Conservation (phyloP, 2,329 filamentous ascomycete genomes). For the Chalaropsis ovoidea region DNA sequence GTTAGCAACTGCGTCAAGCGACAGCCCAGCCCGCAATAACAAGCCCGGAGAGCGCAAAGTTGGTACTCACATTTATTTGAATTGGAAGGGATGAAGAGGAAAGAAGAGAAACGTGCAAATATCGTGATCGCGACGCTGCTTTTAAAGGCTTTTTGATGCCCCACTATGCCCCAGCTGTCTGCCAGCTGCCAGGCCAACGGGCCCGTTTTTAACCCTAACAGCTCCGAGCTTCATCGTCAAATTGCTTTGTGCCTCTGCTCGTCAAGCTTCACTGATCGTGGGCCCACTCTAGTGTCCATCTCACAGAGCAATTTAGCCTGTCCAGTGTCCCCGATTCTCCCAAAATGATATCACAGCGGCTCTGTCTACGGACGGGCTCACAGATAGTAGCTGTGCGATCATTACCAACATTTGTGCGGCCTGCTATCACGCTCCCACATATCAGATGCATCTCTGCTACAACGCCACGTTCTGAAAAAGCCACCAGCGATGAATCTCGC, state of each 20-base stretch:
- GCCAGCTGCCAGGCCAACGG: constrained; percentile 4
- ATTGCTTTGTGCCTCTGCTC: not conserved
- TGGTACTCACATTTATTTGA: constrained; percentile 85
- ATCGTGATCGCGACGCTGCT: constrained; percentile 9
- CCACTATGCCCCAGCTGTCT: constrained; percentile 9
- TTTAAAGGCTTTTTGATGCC: constrained; percentile 17
- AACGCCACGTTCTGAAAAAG: not conserved
- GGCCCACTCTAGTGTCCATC: not conserved
- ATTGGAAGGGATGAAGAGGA: constrained; percentile 87
- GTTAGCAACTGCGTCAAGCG: constrained; percentile 30
- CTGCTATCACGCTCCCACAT: not conserved
- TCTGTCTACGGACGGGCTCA: not conserved
- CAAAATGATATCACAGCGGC: constrained; percentile 10
- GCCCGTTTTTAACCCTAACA: constrained; percentile 15
- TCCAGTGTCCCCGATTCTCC: not conserved
- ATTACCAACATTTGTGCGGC: not conserved
- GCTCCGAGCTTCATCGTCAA: not conserved
- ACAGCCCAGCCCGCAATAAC: no score
- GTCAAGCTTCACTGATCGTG: not conserved
- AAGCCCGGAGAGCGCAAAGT: constrained; percentile 25
- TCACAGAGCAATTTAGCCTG: not conserved
- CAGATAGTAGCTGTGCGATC: not conserved
- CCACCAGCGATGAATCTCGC: constrained; percentile 1
- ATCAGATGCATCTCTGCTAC: constrained; percentile 7
- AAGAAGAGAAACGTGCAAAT: constrained; percentile 37